Conservation (phyloP, 2,329 filamentous ascomycete species). For the Westerdykella sp. region DNA sequence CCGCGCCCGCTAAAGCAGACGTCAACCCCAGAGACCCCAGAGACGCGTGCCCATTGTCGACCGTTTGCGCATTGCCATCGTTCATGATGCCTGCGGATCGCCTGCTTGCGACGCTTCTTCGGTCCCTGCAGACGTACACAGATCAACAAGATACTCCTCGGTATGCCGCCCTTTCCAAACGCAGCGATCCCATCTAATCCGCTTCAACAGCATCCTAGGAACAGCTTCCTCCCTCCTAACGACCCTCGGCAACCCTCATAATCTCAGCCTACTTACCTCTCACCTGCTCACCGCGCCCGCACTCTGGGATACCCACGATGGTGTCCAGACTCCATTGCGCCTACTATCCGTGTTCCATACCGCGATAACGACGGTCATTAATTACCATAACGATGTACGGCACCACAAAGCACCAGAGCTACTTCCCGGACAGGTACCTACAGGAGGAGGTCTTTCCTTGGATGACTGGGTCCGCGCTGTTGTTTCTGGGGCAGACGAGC, state of each 20-base stretch:
- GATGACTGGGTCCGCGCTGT: constrained; percentile 56
- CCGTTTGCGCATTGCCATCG: background rate
- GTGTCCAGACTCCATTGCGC: constrained; percentile 57
- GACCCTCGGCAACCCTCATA: constrained; percentile 66
- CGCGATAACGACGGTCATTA: constrained; percentile 52
- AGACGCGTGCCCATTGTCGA: no score
- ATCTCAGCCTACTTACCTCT: constrained; percentile 65
- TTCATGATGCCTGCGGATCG: constrained; percentile 58
- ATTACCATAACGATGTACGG: constrained; percentile 40
- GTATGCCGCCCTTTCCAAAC: constrained; percentile 34
- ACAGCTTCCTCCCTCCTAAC: constrained; percentile 63
- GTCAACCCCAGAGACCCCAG: constrained; percentile 16
- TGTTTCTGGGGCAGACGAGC: constrained; percentile 54
- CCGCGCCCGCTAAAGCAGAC: no score
- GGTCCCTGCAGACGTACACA: constrained; percentile 55
- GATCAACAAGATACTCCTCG: constrained; percentile 54
- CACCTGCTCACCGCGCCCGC: constrained; percentile 66
- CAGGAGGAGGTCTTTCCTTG: constrained; percentile 44
- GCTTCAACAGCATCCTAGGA: constrained; percentile 46
- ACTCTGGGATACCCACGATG: constrained; percentile 60
- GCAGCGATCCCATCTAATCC: constrained; percentile 13
- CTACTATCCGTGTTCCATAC: constrained; percentile 67
- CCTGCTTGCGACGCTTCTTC: constrained; percentile 60
- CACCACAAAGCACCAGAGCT: constrained; percentile 21
- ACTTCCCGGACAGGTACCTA: constrained; percentile 25